Base-by-base conservation (phyloP, 2,329 filamentous ascomycete genomes). In the Periglandula ipomoeae region DNA sequence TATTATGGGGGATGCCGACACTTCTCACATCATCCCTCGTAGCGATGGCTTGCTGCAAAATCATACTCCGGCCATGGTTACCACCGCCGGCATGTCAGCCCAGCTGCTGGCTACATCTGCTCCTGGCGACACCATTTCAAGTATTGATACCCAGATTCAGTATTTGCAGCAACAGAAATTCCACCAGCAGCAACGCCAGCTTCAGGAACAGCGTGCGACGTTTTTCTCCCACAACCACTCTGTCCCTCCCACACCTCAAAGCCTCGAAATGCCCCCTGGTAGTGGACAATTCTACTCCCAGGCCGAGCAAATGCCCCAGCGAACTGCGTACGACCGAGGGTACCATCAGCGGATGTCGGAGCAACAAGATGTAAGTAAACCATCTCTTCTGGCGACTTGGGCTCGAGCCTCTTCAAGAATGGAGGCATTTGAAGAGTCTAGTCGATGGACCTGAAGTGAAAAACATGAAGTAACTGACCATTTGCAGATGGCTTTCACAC, bases 241-340 rank as follows among this genome's bases (percentile, higher is more conserved):
- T 46, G 78, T 89, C 7, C 87, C 87, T 5, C 86, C 86, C 2
- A 93, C 87, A 13, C 87, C 87, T 0, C 87, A 86, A 62, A 91
- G 87, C 61, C 74, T 89, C 23, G 86, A 91, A 60, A 79, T 91
- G 67, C 82, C 85, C 63, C 78, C 70, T 59, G 79, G 69, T 54
- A 76, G 60, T 47, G 58, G 64, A 58, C 78, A 79, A 49, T 82
- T 73, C 55, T 89, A 83, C 61, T 64, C 79, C 47, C 75, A 78
- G 40, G 71, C 80, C 35, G 74, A 78, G 48, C 71, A 74, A 47
- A 64, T 65, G 44, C 64, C 58, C 61, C 75, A 80, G 43, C 77
- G 82, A 35, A 72, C 79, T 15, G 73, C 85, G 58, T 83, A 82
- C 56, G 84, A 89, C 51, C 56, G 58, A 52, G 71, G 75, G 46